Evolutionary conservation across 169 alveolate species (phyloP).

Genomic region (Pseudocohnilembus persalinus): DNA sequence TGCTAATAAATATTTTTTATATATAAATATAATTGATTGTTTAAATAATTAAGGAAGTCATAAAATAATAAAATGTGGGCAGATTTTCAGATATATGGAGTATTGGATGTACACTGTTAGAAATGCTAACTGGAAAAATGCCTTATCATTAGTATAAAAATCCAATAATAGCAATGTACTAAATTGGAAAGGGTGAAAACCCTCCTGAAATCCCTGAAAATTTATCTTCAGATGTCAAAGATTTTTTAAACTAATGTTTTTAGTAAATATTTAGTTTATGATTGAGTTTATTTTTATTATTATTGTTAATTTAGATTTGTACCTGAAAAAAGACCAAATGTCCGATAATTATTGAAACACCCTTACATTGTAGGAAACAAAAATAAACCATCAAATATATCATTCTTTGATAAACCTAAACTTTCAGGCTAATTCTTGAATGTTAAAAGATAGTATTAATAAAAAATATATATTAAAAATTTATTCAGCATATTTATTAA

Average conservation of each 20-base stretch:
- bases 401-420: too few relatives aligned
- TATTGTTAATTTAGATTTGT: background rate
- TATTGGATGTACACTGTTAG: slow-evolving; percentile 83
- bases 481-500: too few relatives aligned
- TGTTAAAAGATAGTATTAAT: too few relatives aligned
- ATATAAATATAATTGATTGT: slow-evolving; percentile 42
- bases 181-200: background rate
- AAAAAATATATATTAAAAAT: too few relatives aligned
- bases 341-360: slow-evolving; percentile 2
- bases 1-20: slow-evolving; percentile 27
- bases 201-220: slow-evolving; percentile 26
- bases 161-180: slow-evolving; percentile 27
- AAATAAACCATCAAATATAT: too few relatives aligned
- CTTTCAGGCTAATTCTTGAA: too few relatives aligned
- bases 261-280: too few relatives aligned
- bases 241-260: slow-evolving; percentile 23
- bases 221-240: background rate
- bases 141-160: slow-evolving; percentile 64
- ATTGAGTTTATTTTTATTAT: too few relatives aligned
- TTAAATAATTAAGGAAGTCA: slow-evolving; percentile 23
- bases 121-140: slow-evolving; percentile 78
- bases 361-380: slow-evolving; percentile 4
- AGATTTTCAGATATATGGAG: slow-evolving; percentile 86
- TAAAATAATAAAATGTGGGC: slow-evolving; percentile 59
- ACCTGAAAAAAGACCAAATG: slow-evolving; percentile 27